Conservation (phyloP, 371 early-diverging fungal species). For the Vairimorpha ceranae region DNA sequence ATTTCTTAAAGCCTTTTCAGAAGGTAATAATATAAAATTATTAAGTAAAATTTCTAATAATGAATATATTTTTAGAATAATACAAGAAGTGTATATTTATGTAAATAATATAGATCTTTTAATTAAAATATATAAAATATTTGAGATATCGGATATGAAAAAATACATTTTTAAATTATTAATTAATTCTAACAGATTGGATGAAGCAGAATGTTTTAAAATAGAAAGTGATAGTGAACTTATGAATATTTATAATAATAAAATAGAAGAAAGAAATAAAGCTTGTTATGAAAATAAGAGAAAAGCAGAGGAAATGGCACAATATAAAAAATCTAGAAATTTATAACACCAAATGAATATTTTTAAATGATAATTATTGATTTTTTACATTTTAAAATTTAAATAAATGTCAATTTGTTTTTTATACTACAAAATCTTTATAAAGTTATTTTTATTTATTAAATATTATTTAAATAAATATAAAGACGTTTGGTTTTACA, state of each 20-base stretch:
- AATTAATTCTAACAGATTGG: slow-evolving; percentile 7
- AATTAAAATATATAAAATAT: slow-evolving; percentile 1
- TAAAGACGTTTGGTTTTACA: too few species aligned
- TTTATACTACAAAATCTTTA: too few species aligned
- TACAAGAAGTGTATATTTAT: background rate
- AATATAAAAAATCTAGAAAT: slow-evolving; percentile 34
- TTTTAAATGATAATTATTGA: too few species aligned
- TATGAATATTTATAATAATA: slow-evolving; percentile 1
- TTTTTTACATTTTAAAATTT: too few species aligned
- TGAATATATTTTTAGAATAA: slow-evolving; percentile 2
- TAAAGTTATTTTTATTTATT: too few species aligned
- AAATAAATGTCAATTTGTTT: too few species aligned
- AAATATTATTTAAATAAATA: too few species aligned
- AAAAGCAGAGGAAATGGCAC: slow-evolving; percentile 26
- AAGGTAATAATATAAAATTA: slow-evolving; percentile 1
- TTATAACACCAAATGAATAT: background rate
- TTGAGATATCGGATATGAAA: background rate
- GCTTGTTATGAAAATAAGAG: slow-evolving; percentile 12
- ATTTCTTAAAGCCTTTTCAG: slow-evolving; percentile 7
- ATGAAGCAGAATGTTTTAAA: slow-evolving; percentile 14
- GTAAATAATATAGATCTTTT: slow-evolving; percentile 4
- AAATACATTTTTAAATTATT: slow-evolving; percentile 8
- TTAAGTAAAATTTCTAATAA: background rate
- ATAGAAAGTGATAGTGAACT: background rate
- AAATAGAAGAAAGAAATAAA: background rate